Base-by-base conservation (phyloP, 2,329 filamentous ascomycete species). In the Ophioceras dolichostomum region DNA sequence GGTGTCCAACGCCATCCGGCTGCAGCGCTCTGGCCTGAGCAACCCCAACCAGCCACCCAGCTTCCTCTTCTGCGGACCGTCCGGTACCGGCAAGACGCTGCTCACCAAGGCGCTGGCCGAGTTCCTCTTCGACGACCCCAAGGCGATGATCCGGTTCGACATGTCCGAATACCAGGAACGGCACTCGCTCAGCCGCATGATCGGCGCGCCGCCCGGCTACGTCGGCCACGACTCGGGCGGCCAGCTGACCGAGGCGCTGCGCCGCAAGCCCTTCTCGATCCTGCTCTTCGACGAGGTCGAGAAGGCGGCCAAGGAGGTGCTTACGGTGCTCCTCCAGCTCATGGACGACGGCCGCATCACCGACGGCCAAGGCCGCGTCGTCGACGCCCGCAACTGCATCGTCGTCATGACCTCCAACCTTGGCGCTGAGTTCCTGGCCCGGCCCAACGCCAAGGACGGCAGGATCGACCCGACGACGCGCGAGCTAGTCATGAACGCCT, bases 91-190 rank as follows among this genome's bases (percentile, higher is more conserved):
- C 68, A 98, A 98, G 66, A 98, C 91, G 14, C 68, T 98, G 16
- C 77, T 98, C 40, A 96, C 89, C 46, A 98, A 98, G 62, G 91
- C 89, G 13, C 71, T 98, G 41, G 91, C 91, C 34, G 91, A 98
- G 59, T 98, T 98, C 67, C 69, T 98, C 20, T 98, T 98, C 64
- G 91, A 98, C 55, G 91, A 98, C 49, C 65, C 89, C 19, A 95
- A 95, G 66, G 70, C 89, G 24, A 96, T 98, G 91, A 94, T 98
- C 50, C 83, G 91, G 28, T 94, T 98, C 64, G 91, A 98, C 57
- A 98, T 98, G 91, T 96, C 89, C 5, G 91, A 98, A 61, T 98
- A 98, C 60, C 93, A 98, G 60, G 91, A 98, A 61, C 81, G 89
- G 5, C 91, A 98, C 58, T 83, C 89, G 1, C 74, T 98, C 12